Percentiles rank a stretch among this genome's conserved stretches.
These are phyloP conservation scores for Tribonema minus DNA, from an alignment of 108 stramenopile species.

Conservation along the genomic window DNA sequence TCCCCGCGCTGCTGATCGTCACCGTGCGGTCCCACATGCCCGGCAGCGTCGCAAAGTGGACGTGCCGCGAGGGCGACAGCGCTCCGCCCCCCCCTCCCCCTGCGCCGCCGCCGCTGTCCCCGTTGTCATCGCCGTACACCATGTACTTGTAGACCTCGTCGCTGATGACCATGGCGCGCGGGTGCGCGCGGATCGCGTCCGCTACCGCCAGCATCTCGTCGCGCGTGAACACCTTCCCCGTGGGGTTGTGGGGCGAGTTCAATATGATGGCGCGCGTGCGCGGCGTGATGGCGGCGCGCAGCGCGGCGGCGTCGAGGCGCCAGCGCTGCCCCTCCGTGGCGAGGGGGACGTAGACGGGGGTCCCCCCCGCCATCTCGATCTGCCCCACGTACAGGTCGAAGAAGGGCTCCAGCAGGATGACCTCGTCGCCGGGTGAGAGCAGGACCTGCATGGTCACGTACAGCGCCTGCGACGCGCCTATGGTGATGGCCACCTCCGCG, in stretches of 20 bases:
- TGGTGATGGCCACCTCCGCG: constrained; percentile 83
- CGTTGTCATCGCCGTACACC: constrained; percentile 60
- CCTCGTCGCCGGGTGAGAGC: constrained; percentile 79
- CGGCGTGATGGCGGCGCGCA: constrained; percentile 65
- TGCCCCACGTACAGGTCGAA: constrained; percentile 73
- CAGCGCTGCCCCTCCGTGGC: constrained; percentile 64
- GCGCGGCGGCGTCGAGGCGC: constrained; percentile 64
- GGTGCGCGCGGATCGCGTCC: constrained; percentile 61
- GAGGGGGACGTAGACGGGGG: constrained; percentile 25
- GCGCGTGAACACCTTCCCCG: constrained; percentile 68
- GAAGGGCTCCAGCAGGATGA: constrained; percentile 91
- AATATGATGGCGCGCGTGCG: constrained; percentile 85
- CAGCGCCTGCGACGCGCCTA: constrained; percentile 69
- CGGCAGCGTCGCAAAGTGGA: constrained; percentile 63
- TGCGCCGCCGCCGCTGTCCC: background rate
- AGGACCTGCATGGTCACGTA: constrained; percentile 59
- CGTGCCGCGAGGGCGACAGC: constrained; percentile 11
- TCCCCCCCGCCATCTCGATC: constrained; percentile 46
- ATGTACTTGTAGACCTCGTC: constrained; percentile 99
- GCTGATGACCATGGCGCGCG: constrained; percentile 67
- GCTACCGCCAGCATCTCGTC: constrained; percentile 85
- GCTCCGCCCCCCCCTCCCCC: background rate
- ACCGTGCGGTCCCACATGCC: constrained; percentile 73
- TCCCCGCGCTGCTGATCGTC: constrained; percentile 94
- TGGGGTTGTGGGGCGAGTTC: constrained; percentile 94